Evolutionary conservation across 2,329 filamentous ascomycete species (phyloP).

Genomic region (Xylaria sp.): DNA sequence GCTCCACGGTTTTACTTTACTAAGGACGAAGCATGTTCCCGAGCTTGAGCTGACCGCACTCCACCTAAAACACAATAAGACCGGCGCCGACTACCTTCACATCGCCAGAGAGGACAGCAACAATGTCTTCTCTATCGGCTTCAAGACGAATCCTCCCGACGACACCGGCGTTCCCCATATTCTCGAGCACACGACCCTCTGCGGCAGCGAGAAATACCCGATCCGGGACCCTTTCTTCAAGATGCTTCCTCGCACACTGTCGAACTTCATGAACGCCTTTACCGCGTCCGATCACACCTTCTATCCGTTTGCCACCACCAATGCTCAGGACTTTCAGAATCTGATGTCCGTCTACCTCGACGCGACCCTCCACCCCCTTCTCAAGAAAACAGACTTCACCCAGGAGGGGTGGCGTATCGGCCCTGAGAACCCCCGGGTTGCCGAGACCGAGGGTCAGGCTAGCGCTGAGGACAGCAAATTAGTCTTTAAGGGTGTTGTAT

Average conservation of each 20-base stretch:
- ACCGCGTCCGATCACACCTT: slow-evolving; percentile 96
- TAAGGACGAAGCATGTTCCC: slow-evolving; percentile 89
- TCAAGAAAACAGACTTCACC: slow-evolving; percentile 91
- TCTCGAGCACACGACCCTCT: slow-evolving; percentile 95
- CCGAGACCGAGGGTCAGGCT: slow-evolving; percentile 54
- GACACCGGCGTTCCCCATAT: slow-evolving; percentile 97
- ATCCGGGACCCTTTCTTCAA: slow-evolving; percentile 99
- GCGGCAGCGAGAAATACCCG: slow-evolving; percentile 96
- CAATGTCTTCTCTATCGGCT: slow-evolving; percentile 99
- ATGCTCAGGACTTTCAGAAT: slow-evolving; percentile 93
- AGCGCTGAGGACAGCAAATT: slow-evolving; percentile 72
- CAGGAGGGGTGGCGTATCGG: slow-evolving; percentile 98
- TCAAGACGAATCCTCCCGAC: slow-evolving; percentile 98
- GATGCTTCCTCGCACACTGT: slow-evolving; percentile 97
- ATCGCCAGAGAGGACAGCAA: slow-evolving; percentile 95
- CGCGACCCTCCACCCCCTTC: slow-evolving; percentile 87
- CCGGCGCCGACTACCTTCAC: slow-evolving; percentile 94
- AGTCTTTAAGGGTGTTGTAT: slow-evolving; percentile 97
- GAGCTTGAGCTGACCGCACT: slow-evolving; percentile 93
- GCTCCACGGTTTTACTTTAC: slow-evolving; percentile 91
- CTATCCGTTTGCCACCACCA: slow-evolving; percentile 98
- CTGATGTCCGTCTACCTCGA: slow-evolving; percentile 97
- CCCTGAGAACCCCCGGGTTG: slow-evolving; percentile 82
- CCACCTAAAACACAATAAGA: slow-evolving; percentile 92
- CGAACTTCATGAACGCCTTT: slow-evolving; percentile 99